Evolutionary conservation across 495 filamentous ascomycete genomes (phyloP).

Genomic region (Talaromyces thailandensis): DNA sequence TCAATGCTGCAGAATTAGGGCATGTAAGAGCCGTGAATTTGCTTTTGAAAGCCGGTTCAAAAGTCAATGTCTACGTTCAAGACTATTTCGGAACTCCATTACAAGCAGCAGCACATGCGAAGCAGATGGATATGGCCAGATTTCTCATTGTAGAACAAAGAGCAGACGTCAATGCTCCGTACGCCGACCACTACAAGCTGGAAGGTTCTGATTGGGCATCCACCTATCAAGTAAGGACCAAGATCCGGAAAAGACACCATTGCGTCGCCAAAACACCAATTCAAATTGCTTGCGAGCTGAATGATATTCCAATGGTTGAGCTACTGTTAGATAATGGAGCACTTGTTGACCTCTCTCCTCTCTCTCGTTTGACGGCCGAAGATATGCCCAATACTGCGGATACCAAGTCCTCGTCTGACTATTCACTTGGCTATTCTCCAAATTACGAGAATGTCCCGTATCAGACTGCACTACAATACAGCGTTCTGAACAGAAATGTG

Average conservation of each 20-base stretch:
- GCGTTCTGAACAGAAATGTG: neutral
- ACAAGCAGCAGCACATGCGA: conserved; percentile 17
- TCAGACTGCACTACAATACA: conserved; percentile 2
- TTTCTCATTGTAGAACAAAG: conserved; percentile 19
- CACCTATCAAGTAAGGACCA: no score
- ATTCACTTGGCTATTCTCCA: neutral
- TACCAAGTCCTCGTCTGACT: neutral
- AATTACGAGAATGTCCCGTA: neutral
- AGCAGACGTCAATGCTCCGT: conserved; percentile 13
- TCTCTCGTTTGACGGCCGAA: neutral
- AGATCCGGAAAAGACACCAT: no score
- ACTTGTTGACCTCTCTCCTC: neutral
- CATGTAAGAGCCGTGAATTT: conserved; percentile 2
- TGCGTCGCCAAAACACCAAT: neutral
- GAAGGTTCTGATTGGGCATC: no score
- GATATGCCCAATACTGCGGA: neutral
- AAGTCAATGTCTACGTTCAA: conserved; percentile 12
- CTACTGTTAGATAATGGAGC: conserved; percentile 9
- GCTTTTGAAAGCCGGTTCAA: conserved; percentile 11
- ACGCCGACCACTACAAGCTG: neutral
- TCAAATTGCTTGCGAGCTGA: conserved; percentile 4
- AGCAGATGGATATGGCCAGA: conserved; percentile 14
- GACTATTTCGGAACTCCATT: conserved; percentile 12
- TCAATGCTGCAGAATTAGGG: conserved; percentile 11
- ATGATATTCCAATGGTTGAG: conserved; percentile 1